Evolutionary conservation across 1,284 basidiomycete species (phyloP), one percentile per base, ranked within the genome.

Genomic region (Tremellales sp.): DNA sequence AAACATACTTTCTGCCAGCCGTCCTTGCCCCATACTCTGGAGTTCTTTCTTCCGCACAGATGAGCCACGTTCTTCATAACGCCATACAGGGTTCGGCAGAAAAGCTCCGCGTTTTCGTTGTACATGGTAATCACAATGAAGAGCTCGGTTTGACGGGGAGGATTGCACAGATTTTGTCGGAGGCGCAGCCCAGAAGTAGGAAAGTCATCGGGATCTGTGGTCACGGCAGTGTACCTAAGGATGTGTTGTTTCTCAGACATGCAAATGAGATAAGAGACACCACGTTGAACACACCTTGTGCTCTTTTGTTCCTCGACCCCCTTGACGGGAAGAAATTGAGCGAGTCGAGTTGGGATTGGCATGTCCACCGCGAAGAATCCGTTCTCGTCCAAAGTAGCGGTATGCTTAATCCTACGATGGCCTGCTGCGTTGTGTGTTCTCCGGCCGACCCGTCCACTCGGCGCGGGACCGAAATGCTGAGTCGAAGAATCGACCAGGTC

Each of bases 51-150:
- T 9, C 87, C 86, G 70, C 94, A 97, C 6, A 97, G 77, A 70
- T 95, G 87, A 1, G 84, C 77, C 38, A 92, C 89, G 66, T 89
- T 92, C 53, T 75, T 78, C 92, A 97, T 97, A 12, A 98, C 89
- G 4, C 93, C 94, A 70, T 97, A 90, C 58, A 98, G 73, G 1
- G 95, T 98, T 38, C 94, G 79, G 66, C 90, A 91, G 70, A 98
- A 94, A 10, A 97, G 75, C 21, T 89, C 76, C 60, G 97, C 94
- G 66, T 97, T 85, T 74, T 97, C 95, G 58, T 93, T 94, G 70
- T 87, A 95, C 90, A 97, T 92, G 18, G 94, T 97, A 65, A 97
- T 87, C 53, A 88, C 87, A 70, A 95, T 86, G 74, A 95, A 89
- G 39, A 98, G 70, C 65, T 98, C 95, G 1, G 92, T 98, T 53